Conservation (phyloP, 148 eudicot genomes). For the Camellia japonica region DNA sequence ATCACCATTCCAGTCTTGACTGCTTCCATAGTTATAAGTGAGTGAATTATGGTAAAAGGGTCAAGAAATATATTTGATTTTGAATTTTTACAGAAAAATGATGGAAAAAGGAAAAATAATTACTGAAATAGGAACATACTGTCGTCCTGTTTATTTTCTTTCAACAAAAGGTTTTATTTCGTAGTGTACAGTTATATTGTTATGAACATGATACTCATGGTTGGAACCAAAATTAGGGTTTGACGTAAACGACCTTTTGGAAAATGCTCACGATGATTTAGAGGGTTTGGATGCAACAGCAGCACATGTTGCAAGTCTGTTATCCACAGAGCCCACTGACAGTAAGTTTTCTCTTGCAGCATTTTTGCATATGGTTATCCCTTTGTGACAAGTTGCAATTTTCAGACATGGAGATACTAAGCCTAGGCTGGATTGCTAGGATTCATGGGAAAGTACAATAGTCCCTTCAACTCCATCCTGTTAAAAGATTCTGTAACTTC, state of each 20-base stretch:
- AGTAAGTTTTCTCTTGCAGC: slow-evolving; percentile 48
- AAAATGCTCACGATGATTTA: slow-evolving; percentile 69
- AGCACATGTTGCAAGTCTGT: slow-evolving; percentile 84
- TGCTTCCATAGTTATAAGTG: neutral
- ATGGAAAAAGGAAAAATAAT: too few species aligned
- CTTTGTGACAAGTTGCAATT: neutral
- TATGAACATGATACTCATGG: slow-evolving; percentile 1
- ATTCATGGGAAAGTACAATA: neutral
- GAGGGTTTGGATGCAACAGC: slow-evolving; percentile 92
- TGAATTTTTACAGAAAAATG: neutral
- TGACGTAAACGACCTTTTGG: slow-evolving; percentile 81
- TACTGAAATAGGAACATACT: slow-evolving; percentile 11
- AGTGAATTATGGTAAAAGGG: neutral
- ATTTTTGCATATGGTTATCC: neutral
- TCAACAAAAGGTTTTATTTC: neutral
- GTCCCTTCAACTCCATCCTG: neutral
- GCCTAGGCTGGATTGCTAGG: neutral
- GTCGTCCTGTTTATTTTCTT: neutral
- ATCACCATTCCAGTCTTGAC: neutral
- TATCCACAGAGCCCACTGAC: slow-evolving; percentile 89
- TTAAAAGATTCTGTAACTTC: neutral
- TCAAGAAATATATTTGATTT: slow-evolving; percentile 14
- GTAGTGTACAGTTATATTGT: neutral
- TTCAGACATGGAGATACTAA: neutral
- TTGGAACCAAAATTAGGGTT: slow-evolving; percentile 55